Percentiles rank a stretch among this genome's conserved stretches.
Conservation (phyloP, 2,329 filamentous ascomycete genomes). For the Stagonosporopsis chrysanthemi region DNA sequence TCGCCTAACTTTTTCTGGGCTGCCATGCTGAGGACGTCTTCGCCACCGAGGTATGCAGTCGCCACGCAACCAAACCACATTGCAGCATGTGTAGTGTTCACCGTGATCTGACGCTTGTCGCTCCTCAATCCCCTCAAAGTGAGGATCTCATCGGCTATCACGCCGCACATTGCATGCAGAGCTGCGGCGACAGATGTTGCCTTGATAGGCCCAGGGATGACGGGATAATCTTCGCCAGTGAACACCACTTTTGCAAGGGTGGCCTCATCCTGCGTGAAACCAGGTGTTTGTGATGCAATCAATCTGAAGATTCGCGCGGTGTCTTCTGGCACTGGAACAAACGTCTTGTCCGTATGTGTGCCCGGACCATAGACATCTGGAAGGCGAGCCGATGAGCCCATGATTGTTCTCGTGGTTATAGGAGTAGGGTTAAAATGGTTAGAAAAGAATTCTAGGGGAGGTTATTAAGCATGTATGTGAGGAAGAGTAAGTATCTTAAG, state of each 20-base stretch:
- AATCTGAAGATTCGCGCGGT: constrained; percentile 49
- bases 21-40: constrained; percentile 31
- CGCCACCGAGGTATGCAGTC: constrained; percentile 50
- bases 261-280: constrained; percentile 49
- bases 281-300: constrained; percentile 50
- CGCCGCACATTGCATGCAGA: constrained; percentile 55
- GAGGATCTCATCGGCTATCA: constrained; percentile 53
- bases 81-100: constrained; percentile 58
- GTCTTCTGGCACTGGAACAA: constrained; percentile 51
- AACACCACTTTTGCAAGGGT: constrained; percentile 50
- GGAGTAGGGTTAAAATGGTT: not conserved
- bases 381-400: constrained; percentile 13
- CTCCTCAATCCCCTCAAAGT: constrained; percentile 31
- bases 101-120: constrained; percentile 40
- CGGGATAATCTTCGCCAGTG: constrained; percentile 50
- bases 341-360: constrained; percentile 49
- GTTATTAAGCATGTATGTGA: not conserved
- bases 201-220: constrained; percentile 56
- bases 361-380: constrained; percentile 51
- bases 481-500: no score
- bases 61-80: constrained; percentile 56
- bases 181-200: constrained; percentile 53
- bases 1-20: constrained; percentile 36
- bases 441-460: not conserved
- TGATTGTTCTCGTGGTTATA: not conserved